Evolutionary conservation across 352 stramenopile species (phyloP), one percentile per base, ranked within the genome.

Genomic region (Albugo candida): DNA sequence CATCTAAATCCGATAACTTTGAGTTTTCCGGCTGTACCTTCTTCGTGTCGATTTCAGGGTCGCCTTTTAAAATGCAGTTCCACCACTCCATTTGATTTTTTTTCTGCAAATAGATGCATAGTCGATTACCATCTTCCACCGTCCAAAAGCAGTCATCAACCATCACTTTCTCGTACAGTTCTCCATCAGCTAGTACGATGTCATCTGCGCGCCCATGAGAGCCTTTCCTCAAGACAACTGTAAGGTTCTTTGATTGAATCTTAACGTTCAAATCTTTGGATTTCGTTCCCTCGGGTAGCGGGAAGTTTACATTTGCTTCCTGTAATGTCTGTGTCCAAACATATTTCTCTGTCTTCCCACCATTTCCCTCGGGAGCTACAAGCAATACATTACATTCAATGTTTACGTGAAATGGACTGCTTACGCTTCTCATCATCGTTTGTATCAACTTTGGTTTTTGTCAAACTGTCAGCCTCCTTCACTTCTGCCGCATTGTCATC

Each of bases 71-170:
- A 41, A 98, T 87, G 46, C 72, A 83, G 57, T 96, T 95, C 96
- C 96, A 99, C 96, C 96, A 99, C 78, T 98, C 93, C 93, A 99
- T 98, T 61, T 97, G 74, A 65, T 99, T 98, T 14, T 96, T 78
- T 63, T 99, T 98, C 62, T 97, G 83, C 18, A 99, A 57, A 48
- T 95, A 97, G 36, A 99, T 63, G 37, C 83, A 86, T 41, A 93
- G 80, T 47, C 75, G 73, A 45, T 86, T 85, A 53, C 70, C 63
- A 55, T 93, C 80, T 54, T 93, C 80, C n/a, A 99, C 66, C 5
- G 95, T 99, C 96, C 96, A 99, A 59, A 98, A 98, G 57, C 84
- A 97, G 65, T 99, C 96, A 54, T 99, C 96, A 41, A 97, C 76
- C 52, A 97, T 96, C 21, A 99, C 81, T 35, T 82, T 67, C 51